Evolutionary conservation across 345 rosid species (phyloP), one percentile per base, ranked within the genome.

Genomic region (Triadica sebifera): DNA sequence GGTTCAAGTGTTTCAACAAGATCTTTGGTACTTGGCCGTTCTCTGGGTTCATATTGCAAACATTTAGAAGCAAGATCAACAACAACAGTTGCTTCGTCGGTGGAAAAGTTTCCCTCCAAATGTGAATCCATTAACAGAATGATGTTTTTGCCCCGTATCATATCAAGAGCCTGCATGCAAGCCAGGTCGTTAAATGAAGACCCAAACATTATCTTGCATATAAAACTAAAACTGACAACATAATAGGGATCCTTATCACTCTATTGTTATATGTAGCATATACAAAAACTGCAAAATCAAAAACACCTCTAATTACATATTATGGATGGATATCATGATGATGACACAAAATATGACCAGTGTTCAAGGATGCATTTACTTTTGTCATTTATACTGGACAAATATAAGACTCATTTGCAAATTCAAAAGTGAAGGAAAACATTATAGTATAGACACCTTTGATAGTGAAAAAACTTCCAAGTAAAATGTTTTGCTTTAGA

Each of bases 1-100:
- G 92, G 90, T 71, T 91, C 81, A 80, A 96, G 96, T 13, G 83
- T 90, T 3, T 90, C 78, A 65, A 86, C 93, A 56, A 93, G 89
- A 72, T 93, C 94, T 83, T 87, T 91, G 6, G 90, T 88, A 61
- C 82, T 86, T 12, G 99, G 99, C 72, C 99, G 87, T 82, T 96
- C 99, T 77, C 93, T 84, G 56, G 98, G 99, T 82, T 96, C 99
- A 74, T 85, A 87, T 72, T 96, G 95, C 84, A 96, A 86, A 78
- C 99, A 90, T 38, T 80, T 88, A 49, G 92, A 93, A 62, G 95
- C 99, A 43, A 93, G 97, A 74, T 81, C 90, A 50, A 91, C 90
- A 74, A 93, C 93, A 49, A 66, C 86, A 0, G 90, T 93, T 67
- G 98, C 99, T 82, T 96, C 95, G 80, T 96, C 97, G 1, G 87